Evolutionary conservation across 1,284 basidiomycete genomes (phyloP), one percentile per base, ranked within the genome.

Genomic region (Boletus mariae): DNA sequence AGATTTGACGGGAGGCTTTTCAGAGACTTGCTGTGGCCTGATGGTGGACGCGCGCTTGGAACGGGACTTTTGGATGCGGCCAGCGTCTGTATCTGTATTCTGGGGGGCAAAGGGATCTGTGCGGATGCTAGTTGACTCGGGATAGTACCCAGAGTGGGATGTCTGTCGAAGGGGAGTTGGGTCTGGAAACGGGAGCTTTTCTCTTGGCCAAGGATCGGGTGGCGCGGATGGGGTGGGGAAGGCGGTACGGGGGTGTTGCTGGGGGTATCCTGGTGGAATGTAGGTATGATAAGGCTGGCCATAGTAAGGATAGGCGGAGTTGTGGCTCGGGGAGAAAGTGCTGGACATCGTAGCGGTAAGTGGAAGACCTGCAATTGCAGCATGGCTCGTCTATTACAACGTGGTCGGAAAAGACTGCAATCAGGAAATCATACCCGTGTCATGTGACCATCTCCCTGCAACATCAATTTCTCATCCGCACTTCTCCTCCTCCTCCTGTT

Each of bases 1-100:
- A 29, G 85, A 80, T 69, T 77, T 85, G 45, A 82, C 71, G 3
- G 74, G 73, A 0, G 66, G 63, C 35, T 64, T 70, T 52, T 71
- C 68, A 2, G 62, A 56, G 26, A 58, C 9, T n/a, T 51, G 56
- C 32, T 52, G 57, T 23, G 59, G 50, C 35, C 50, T 61, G 47
- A 49, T 28, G 15, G 65, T 57, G 32, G 51, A 40, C 38, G 52
- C 50, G n/a, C 67, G 70, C 49, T 67, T 70, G 43, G 45, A 37
- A 35, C 59, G 67, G 12, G 63, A n/a, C 15, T 57, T 63, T 2
- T 63, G 59, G 5, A 57, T 57, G 37, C 61, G 66, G 8, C 47
- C 49, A 17, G 56, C 47, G 40, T 32, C 58, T 55, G 34, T 2
- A n/a, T 71, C 66, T 43, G 57, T 49, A 43, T 59, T 63, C 4